These are phyloP conservation scores for Pinus tabuliformis DNA, from an alignment of 75 land plant genomes.

Conservation along the genomic window DNA sequence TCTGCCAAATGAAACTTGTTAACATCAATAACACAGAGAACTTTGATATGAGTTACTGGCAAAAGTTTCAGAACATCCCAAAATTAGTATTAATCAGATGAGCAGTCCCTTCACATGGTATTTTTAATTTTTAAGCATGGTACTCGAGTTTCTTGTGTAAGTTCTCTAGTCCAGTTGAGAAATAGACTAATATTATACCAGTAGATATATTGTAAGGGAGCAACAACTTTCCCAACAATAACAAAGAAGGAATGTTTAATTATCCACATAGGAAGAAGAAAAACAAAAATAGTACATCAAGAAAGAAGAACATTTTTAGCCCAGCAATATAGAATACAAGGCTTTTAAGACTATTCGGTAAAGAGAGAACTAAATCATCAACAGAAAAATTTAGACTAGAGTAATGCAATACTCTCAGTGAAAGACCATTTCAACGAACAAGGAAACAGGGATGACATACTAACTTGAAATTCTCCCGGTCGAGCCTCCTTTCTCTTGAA, in stretches of 20 bases:
- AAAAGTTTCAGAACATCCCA: neutral
- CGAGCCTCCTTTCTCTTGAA: slow-evolving; percentile 87
- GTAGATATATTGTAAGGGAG: neutral
- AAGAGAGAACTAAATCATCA: neutral
- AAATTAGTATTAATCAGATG: neutral
- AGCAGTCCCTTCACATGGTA: neutral
- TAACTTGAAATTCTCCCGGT: slow-evolving; percentile 87
- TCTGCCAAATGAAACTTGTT: neutral
- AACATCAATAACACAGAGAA: neutral
- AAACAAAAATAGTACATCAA: neutral
- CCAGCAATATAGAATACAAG: neutral
- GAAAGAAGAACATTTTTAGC: neutral
- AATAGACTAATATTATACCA: neutral
- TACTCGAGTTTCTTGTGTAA: neutral
- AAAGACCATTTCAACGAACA: neutral
- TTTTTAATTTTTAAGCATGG: neutral
- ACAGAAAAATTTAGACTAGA: neutral
- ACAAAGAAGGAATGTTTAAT: neutral
- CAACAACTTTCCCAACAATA: neutral
- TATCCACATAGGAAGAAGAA: neutral
- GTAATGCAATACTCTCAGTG: neutral
- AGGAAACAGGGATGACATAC: neutral
- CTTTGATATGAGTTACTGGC: neutral
- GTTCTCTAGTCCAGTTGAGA: no score
- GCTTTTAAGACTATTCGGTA: neutral